phyloP scores from a whole-genome alignment of 371 early-diverging fungal genomes.

The Mortierella sp. region DNA sequence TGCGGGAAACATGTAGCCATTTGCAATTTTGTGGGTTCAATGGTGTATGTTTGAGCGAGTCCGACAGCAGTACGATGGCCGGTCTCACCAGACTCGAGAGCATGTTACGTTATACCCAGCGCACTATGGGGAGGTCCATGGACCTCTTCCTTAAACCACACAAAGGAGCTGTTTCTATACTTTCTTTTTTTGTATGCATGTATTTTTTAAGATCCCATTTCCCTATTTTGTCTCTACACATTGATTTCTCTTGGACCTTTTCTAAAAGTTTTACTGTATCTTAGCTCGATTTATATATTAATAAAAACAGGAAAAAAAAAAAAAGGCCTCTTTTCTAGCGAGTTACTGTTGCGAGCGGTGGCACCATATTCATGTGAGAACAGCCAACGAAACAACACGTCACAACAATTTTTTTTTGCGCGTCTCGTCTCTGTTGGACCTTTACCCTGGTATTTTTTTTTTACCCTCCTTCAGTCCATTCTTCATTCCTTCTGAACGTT shows the following conservation, averaged over 20 bases:
- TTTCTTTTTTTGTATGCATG: neutral
- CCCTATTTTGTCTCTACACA: neutral
- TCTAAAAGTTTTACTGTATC: neutral
- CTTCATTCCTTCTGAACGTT: neutral
- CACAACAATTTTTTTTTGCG: neutral
- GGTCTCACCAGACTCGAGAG: neutral
- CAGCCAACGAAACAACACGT: neutral
- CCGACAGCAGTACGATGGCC: neutral
- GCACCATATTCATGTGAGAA: no score
- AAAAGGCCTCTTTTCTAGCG: neutral
- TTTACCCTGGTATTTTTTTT: no score
- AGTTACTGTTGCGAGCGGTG: no score
- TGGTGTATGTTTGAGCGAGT: neutral
- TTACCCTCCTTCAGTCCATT: neutral
- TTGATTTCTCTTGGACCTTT: neutral
- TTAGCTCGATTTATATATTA: neutral
- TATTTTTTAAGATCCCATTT: neutral
- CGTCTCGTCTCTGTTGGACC: no score
- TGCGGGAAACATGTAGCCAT: neutral
- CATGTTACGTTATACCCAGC: conserved; percentile 1
- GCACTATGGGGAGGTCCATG: neutral
- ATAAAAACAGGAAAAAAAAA: neutral
- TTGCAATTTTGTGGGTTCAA: neutral
- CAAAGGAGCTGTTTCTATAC: neutral
- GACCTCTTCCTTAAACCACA: neutral